Conservation (phyloP, 495 filamentous ascomycete genomes). For the Xylaria grammica region DNA sequence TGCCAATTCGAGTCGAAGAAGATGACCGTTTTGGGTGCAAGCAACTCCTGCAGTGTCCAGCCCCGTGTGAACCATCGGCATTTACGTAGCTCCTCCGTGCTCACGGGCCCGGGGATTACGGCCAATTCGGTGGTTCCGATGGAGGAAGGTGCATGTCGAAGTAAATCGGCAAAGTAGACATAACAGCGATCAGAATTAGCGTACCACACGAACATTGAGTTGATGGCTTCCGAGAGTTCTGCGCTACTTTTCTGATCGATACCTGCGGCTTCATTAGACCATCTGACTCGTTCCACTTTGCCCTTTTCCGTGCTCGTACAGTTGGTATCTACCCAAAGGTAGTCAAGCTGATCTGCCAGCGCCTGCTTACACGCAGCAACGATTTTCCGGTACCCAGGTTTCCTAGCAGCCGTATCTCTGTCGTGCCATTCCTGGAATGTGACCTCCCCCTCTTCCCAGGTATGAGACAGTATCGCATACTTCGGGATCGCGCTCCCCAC, state of each 20-base stretch:
- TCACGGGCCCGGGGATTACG: not conserved
- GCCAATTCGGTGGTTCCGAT: not conserved
- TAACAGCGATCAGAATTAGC: not conserved
- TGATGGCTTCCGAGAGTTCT: slow-evolving; percentile 3
- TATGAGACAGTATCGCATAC: slow-evolving; percentile 47
- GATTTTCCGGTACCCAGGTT: slow-evolving; percentile 5
- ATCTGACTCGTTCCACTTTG: not conserved
- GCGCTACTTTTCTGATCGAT: slow-evolving; percentile 12
- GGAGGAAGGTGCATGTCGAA: not conserved
- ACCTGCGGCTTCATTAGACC: slow-evolving; percentile 13
- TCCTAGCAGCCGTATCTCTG: slow-evolving; percentile 1
- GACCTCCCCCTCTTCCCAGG: slow-evolving; percentile 42
- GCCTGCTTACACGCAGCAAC: slow-evolving; percentile 1
- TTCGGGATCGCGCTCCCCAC: slow-evolving; percentile 24
- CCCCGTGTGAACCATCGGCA: slow-evolving; percentile 44
- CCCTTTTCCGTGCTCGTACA: not conserved
- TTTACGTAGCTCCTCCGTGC: not conserved
- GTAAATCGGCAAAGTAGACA: not conserved
- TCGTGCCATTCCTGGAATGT: slow-evolving; percentile 35
- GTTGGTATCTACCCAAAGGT: not conserved
- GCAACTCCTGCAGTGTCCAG: slow-evolving; percentile 47
- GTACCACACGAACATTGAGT: not conserved
- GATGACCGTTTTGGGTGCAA: slow-evolving; percentile 32
- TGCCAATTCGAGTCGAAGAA: slow-evolving; percentile 38
- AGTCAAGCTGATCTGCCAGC: not conserved